Conservation (phyloP, 2,329 filamentous ascomycete species). For the Pseudocercospora fuligena region DNA sequence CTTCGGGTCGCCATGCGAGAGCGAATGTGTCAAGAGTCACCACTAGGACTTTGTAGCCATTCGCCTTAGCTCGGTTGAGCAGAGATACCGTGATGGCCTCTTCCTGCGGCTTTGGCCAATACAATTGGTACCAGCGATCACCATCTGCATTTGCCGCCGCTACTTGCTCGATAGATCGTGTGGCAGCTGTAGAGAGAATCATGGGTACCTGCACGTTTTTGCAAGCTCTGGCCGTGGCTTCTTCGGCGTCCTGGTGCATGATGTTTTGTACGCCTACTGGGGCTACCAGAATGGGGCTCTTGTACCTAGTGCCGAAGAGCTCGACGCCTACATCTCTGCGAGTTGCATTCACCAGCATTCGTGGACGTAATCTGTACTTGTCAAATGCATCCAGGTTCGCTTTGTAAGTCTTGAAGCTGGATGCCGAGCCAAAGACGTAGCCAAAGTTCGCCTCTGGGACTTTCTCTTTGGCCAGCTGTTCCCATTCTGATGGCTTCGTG, state of each 20-base stretch:
- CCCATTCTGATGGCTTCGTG: constrained; percentile 48
- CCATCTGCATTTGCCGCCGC: constrained; percentile 60
- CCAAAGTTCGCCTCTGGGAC: constrained; percentile 46
- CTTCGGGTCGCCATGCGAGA: constrained; percentile 67
- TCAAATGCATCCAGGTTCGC: constrained; percentile 47
- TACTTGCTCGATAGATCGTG: constrained; percentile 69
- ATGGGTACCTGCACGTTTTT: constrained; percentile 66
- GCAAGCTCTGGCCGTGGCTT: constrained; percentile 67
- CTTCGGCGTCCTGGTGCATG: constrained; percentile 69
- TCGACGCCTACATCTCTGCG: constrained; percentile 34
- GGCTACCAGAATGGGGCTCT: constrained; percentile 64
- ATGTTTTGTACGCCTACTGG: constrained; percentile 72
- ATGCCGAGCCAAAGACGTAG: constrained; percentile 47
- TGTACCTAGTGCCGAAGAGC: constrained; percentile 49
- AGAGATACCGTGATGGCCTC: constrained; percentile 67
- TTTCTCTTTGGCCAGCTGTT: constrained; percentile 40
- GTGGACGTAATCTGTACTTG: constrained; percentile 45
- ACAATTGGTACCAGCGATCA: constrained; percentile 59
- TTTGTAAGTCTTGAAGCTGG: constrained; percentile 43
- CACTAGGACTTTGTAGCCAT: constrained; percentile 68
- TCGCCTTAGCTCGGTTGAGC: constrained; percentile 63
- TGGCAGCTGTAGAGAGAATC: constrained; percentile 69
- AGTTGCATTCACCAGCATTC: constrained; percentile 48
- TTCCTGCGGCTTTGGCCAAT: constrained; percentile 66
- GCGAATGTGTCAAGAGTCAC: constrained; percentile 75